Base-by-base conservation (phyloP, 495 filamentous ascomycete species). In the Xylaria curta region DNA sequence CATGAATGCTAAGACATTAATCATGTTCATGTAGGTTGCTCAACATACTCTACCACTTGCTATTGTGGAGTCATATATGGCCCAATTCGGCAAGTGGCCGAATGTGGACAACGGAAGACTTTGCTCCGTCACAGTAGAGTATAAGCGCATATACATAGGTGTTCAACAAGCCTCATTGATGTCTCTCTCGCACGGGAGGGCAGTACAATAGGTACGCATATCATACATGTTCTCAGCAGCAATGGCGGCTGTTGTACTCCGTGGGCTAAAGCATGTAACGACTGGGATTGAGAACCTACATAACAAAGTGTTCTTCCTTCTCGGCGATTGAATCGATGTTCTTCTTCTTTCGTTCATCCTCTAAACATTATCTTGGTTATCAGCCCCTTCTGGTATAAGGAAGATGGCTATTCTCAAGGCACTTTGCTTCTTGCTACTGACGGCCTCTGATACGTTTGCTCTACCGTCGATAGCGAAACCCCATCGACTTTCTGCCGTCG, bases 401-500 rank as follows among this genome's bases (percentile, higher is more conserved):
- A 63, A 53, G n/a, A 70, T 63, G 68, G 58, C 44, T 63, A 42
- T 33, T 10, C 0, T 70, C 2, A 70, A 63, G 58, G 33, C 24
- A n/a, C 17, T 70, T 19, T 70, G 7, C 54, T 26, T 36, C 46
- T 36, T 44, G 8, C 44, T 70, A 9, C 58, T 70, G 13, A 46
- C 31, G 58, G 67, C 67, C 42, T 51, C 10, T 4, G n/a, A 46
- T 46, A 63, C 68, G 15, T 0, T 70, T 26, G 44, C 58, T 28
- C 24, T 62, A 21, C 46, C 58, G 2, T 13, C 68, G 12, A 3
- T n/a, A 33, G 19, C 21, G 6, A 59, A 21, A 61, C 10, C 8
- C 13, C 7, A 21, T 3, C 68, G 3, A 42, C 63, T 79, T 19
- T 72, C 77, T 1, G 68, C 75, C 28, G 78, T 87, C 60, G 77